Base-by-base conservation (phyloP, 352 stramenopile species). In the Phytophthora colocasiae region DNA sequence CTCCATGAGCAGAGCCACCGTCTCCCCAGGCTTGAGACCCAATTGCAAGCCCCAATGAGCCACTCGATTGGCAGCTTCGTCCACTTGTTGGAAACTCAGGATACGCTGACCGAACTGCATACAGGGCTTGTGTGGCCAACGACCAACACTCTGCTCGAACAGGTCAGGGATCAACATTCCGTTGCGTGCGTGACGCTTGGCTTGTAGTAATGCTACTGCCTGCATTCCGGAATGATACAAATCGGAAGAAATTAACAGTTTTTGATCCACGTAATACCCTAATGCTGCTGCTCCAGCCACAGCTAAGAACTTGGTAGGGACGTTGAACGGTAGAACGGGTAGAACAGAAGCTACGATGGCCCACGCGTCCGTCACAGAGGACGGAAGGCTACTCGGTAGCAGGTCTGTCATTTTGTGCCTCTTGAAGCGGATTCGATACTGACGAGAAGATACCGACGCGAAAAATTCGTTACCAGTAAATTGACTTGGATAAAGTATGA, bases 1-100 rank as follows among this genome's bases (percentile, higher is more conserved):
- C 63, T 93, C 82, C 83, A 96, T 95, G 32, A 96, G 66, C 46
- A 96, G 68, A 29, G 80, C 89, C 27, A 93, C 85, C 4, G 82
- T 93, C 52, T 96, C 75, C 29, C 90, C 89, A 0, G 48, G 17
- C 29, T 71, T 53, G 0, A 97, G 56, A 0, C 81, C 83, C 11
- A 71, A 58, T 11, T 66, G 45, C 8, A 93, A 49, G 9, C 80
- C 85, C 88, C 85, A 95, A 54, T 88, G 79, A 14, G 89, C 85
- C 40, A 97, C 58, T 54, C 85, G 81, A 66, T 97, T 96, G 12
- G 81, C 75, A 27, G 77, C 67, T 15, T 66, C 68, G 58, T 97
- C 85, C n/a, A 82, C 73, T 61, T 95, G 61, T 5, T 43, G 29
- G 56, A 91, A 96, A 56, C 81, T 85, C 41, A 87, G 52, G 10